These are phyloP conservation scores for Cladosporium sp. DNA, from an alignment of 2,329 filamentous ascomycete species.

Conservation along the genomic window DNA sequence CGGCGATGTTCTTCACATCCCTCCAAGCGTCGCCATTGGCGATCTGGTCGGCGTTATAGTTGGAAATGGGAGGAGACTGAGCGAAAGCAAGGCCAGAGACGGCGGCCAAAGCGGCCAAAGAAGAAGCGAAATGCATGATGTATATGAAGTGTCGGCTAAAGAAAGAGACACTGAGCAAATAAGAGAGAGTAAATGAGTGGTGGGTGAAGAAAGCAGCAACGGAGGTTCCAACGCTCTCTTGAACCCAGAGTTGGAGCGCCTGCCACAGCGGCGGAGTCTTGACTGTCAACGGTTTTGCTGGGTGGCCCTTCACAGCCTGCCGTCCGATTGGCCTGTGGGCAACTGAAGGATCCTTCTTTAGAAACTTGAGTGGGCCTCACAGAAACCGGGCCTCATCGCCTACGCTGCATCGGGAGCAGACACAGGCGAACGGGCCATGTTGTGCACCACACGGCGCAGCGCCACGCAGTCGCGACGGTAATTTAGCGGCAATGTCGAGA, in stretches of 20 bases:
- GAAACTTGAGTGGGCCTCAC: constrained; percentile 15
- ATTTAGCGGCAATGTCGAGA: constrained; percentile 16
- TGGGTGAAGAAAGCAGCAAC: constrained; percentile 3
- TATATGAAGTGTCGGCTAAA: background rate
- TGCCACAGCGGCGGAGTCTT: background rate
- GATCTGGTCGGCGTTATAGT: constrained; percentile 21
- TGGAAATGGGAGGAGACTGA: constrained; percentile 17
- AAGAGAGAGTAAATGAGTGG: constrained; percentile 8
- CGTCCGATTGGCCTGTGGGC: constrained; percentile 9
- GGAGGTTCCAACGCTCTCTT: constrained; percentile 10
- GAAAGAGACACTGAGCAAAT: constrained; percentile 16
- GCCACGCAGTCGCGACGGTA: constrained; percentile 13
- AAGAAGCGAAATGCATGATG: constrained; percentile 17
- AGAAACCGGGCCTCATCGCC: background rate
- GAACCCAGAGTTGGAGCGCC: constrained; percentile 6
- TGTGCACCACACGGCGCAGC: background rate
- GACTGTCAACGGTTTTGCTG: constrained; percentile 6
- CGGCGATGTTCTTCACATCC: constrained; percentile 18
- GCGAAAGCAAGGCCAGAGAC: constrained; percentile 14
- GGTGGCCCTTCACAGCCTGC: constrained; percentile 8
- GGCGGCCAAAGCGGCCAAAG: constrained; percentile 13
- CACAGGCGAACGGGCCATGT: background rate
- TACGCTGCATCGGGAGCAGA: background rate
- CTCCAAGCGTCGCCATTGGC: constrained; percentile 21
- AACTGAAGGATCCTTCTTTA: constrained; percentile 14